Evolutionary conservation across 495 filamentous ascomycete genomes (phyloP).

Genomic region (Jackrogersella minutella): DNA sequence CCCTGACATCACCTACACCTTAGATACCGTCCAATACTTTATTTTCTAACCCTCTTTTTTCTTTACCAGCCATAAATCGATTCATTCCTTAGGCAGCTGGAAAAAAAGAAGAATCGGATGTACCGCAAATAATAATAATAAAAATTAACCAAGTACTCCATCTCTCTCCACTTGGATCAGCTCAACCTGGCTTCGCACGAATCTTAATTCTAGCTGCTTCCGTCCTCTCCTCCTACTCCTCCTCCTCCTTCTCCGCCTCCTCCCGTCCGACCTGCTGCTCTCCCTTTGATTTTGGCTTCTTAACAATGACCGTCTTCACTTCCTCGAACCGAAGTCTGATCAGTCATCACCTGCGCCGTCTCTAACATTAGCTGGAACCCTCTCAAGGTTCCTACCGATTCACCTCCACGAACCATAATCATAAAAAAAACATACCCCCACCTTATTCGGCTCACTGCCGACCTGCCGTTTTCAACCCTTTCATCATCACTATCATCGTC

Average conservation of each 20-base stretch:
- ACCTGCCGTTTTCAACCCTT: not conserved
- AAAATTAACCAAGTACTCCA: constrained; percentile 8
- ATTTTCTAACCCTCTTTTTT: constrained; percentile 20
- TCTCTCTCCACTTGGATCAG: constrained; percentile 39
- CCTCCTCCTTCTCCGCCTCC: not conserved
- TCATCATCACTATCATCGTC: not conserved
- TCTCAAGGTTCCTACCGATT: constrained; percentile 45
- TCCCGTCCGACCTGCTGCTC: not conserved
- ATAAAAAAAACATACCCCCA: not conserved
- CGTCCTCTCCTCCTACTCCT: not conserved
- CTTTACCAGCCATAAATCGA: not conserved
- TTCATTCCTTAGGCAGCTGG: constrained; percentile 14
- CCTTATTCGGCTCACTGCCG: constrained; percentile 16
- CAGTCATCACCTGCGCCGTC: constrained; percentile 33
- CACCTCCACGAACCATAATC: constrained; percentile 6
- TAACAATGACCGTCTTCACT: constrained; percentile 47
- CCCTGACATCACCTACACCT: constrained; percentile 38
- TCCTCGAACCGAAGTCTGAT: constrained; percentile 36
- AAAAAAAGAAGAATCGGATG: constrained; percentile 1
- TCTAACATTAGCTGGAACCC: constrained; percentile 49
- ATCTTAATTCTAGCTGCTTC: constrained; percentile 39
- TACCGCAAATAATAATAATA: not conserved
- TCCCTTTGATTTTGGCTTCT: constrained; percentile 29
- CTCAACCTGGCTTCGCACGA: constrained; percentile 37
- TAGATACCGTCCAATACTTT: constrained; percentile 24